A percentile compares a stretch with the other conserved stretches of the same genome.
phyloP scores from a whole-genome alignment of 768 basidiomycete genomes.

The Russula sp. region DNA sequence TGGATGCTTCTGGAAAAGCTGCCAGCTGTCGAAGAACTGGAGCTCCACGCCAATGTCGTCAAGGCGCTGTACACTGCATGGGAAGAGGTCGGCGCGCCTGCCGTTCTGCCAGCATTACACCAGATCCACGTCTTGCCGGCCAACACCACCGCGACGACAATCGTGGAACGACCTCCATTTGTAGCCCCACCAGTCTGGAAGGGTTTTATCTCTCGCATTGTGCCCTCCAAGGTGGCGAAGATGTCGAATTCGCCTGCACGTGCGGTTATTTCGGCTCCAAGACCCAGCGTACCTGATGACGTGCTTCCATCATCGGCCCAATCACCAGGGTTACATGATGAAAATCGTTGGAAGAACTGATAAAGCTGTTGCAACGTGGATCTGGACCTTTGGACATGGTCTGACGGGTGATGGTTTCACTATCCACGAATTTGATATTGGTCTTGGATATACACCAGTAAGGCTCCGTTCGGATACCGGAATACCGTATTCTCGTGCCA shows the following conservation, averaged over 20 bases:
- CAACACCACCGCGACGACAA: background rate
- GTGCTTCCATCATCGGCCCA: background rate
- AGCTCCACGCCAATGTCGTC: background rate
- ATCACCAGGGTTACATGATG: background rate
- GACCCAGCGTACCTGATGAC: background rate
- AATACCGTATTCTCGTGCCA: too few relatives aligned
- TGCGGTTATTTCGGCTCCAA: background rate
- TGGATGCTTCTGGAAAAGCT: constrained; percentile 15
- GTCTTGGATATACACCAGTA: background rate
- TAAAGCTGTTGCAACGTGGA: constrained; percentile 4
- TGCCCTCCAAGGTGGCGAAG: constrained; percentile 5
- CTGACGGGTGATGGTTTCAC: background rate
- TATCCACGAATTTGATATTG: background rate
- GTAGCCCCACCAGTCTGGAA: background rate
- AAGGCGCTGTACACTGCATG: constrained; percentile 10
- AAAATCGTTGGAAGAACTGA: constrained; percentile 3
- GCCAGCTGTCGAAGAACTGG: constrained; percentile 16
- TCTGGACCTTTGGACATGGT: background rate
- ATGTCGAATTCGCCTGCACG: background rate
- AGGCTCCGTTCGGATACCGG: too few relatives aligned
- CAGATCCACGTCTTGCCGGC: background rate
- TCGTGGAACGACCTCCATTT: background rate
- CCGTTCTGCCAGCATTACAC: constrained; percentile 10
- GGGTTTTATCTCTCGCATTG: constrained; percentile 18
- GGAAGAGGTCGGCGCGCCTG: constrained; percentile 9